These are phyloP conservation scores for Juglanconis oblonga DNA, from an alignment of 2,329 filamentous ascomycete genomes.

Conservation along the genomic window DNA sequence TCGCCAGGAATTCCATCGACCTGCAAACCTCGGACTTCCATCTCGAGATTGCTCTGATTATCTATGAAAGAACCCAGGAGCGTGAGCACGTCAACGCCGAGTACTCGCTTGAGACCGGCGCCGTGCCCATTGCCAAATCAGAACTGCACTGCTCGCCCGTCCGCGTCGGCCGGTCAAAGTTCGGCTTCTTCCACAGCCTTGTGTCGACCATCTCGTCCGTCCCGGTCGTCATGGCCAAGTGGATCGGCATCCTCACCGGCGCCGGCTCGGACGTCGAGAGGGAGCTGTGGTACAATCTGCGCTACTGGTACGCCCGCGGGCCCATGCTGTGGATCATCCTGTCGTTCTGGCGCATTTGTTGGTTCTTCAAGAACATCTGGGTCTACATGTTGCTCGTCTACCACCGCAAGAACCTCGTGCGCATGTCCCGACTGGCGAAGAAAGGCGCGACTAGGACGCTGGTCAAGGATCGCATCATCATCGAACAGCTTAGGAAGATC, in stretches of 20 bases:
- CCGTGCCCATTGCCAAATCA: constrained; percentile 14
- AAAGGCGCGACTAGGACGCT: constrained; percentile 30
- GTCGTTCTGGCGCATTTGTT: constrained; percentile 30
- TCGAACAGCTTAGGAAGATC: constrained; percentile 29
- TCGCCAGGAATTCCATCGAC: constrained; percentile 23
- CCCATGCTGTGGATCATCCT: constrained; percentile 26
- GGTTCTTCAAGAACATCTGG: constrained; percentile 30
- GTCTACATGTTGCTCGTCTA: constrained; percentile 31
- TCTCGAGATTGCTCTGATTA: constrained; percentile 22
- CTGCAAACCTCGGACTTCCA: constrained; percentile 28
- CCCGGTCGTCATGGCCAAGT: constrained; percentile 28
- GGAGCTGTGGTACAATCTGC: constrained; percentile 33
- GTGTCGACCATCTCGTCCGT: constrained; percentile 21
- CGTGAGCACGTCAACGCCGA: constrained; percentile 19
- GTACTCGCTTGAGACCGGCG: constrained; percentile 19
- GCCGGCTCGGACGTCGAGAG: constrained; percentile 34
- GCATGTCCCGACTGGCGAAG: constrained; percentile 30
- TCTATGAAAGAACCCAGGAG: constrained; percentile 20
- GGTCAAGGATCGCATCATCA: constrained; percentile 26
- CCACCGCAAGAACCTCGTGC: constrained; percentile 30
- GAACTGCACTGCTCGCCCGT: constrained; percentile 19
- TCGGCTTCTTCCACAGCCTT: constrained; percentile 15
- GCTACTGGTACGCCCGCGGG: constrained; percentile 24
- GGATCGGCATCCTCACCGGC: constrained; percentile 32
- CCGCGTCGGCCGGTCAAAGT: constrained; percentile 8